Evolutionary conservation across 78 protist genomes (phyloP).

Genomic region (Protostelium mycophagum): DNA sequence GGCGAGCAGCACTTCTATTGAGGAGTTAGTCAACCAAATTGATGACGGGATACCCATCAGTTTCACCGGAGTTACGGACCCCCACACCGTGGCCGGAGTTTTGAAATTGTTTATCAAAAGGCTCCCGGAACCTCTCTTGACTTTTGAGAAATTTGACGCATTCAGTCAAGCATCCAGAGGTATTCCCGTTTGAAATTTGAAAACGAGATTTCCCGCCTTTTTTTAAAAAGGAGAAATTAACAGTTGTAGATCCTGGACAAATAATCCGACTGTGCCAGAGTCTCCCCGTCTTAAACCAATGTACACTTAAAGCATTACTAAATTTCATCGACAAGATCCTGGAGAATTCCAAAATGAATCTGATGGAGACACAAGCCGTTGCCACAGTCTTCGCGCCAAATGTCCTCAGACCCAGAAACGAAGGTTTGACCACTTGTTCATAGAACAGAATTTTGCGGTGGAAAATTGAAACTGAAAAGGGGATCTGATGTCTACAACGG

Average conservation of each 20-base stretch:
- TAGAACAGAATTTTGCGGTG: background rate
- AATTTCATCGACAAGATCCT: background rate
- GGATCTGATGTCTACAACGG: background rate
- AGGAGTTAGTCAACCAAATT: background rate
- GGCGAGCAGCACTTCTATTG: background rate
- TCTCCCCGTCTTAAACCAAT: background rate
- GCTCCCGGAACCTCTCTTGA: slow-evolving; percentile 69
- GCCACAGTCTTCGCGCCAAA: slow-evolving; percentile 60
- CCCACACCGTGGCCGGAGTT: slow-evolving; percentile 49
- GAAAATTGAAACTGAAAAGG: background rate
- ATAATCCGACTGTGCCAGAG: background rate
- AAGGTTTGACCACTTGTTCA: too few species aligned
- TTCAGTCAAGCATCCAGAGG: slow-evolving; percentile 15
- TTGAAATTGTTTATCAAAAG: slow-evolving; percentile 63
- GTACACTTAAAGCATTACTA: background rate
- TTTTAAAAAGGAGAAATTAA: too few species aligned
- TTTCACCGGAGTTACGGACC: slow-evolving; percentile 8
- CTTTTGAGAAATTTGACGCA: slow-evolving; percentile 50
- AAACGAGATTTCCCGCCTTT: background rate
- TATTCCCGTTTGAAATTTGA: too few species aligned
- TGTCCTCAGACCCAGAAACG: slow-evolving; percentile 16
- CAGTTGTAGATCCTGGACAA: background rate
- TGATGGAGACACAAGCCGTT: slow-evolving; percentile 21
- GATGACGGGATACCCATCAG: background rate
- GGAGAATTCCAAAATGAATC: background rate